These are phyloP conservation scores for Mucor racemosus DNA, from an alignment of 371 early-diverging fungal genomes.

Conservation along the genomic window DNA sequence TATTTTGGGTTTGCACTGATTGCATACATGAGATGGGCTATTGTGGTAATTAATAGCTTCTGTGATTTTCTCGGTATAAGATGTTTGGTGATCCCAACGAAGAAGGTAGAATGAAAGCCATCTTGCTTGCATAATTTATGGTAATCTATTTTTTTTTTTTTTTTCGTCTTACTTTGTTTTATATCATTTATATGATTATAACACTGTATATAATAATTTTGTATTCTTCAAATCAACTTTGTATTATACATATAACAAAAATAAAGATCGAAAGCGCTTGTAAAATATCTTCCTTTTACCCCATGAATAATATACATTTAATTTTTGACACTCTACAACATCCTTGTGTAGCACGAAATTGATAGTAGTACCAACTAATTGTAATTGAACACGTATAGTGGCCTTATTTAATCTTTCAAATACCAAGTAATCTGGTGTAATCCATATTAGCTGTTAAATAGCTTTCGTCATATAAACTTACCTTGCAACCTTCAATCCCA, in stretches of 20 bases:
- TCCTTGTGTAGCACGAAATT: background rate
- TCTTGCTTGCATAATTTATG: background rate
- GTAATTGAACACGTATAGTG: conserved; percentile 1
- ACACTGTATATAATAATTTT: background rate
- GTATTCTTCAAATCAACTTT: background rate
- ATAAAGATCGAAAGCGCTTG: background rate
- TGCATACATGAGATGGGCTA: conserved; percentile 87
- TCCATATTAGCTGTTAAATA: background rate
- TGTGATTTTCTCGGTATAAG: conserved; percentile 84
- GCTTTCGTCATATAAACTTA: too few relatives aligned
- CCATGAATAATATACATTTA: background rate
- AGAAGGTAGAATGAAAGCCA: conserved; percentile 20
- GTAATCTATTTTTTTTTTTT: background rate
- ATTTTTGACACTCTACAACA: background rate
- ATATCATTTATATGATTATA: background rate
- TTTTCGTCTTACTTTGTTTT: background rate
- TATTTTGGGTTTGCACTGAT: conserved; percentile 74
- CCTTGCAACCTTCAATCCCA: too few relatives aligned
- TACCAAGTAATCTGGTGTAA: background rate
- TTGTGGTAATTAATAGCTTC: conserved; percentile 85
- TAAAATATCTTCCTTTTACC: background rate
- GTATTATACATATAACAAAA: background rate
- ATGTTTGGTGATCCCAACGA: conserved; percentile 78
- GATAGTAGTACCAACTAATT: background rate
- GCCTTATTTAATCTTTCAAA: background rate